Base-by-base conservation (phyloP, 331 rosid species). In the Rosa hybrid region DNA sequence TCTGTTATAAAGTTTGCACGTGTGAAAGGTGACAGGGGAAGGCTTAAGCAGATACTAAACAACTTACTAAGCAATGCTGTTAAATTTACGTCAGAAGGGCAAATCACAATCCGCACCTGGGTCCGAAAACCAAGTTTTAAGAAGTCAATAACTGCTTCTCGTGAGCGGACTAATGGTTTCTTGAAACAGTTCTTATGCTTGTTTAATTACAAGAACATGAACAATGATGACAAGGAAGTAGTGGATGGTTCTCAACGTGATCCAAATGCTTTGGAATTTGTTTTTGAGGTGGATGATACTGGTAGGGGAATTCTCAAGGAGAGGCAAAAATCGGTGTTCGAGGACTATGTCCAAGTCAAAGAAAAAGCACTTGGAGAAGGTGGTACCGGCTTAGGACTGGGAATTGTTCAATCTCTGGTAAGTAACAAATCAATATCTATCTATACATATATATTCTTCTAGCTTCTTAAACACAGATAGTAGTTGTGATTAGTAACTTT, bases 311-410 rank as follows among this genome's bases (percentile, higher is more conserved):
- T 93, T 71, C 99, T 96, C 0, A 93, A 90, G 76, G 98, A 95
- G 84, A 87, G 89, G 56, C 85, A 78, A 9, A 79, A 81, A 70
- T 74, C 88, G 21, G 88, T 95, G 62, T 95, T 90, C 34, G 97
- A 95, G 80, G 88, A 95, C 82, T 95, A 86, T 30, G 92, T 95
- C 53, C 97, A 93, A 86, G 92, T 93, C 34, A 91, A 87, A 69
- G 91, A 93, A 81, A 93, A 88, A 45, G 85, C 88, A 77, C 80
- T 79, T 72, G 92, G 90, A 16, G 88, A 78, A 75, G 93, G 90
- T 68, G 98, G 96, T 80, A 93, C 98, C 82, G 98, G 99, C 75
- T 91, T 95, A 77, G 98, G 99, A 79, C 97, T 95, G 72, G 98
- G 98, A 30, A 95, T 95, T 82, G 97, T 95, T 72, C 94, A 90